Evolutionary conservation across 352 stramenopile genomes (phyloP).

Genomic region (Phytophthora palmivora): DNA sequence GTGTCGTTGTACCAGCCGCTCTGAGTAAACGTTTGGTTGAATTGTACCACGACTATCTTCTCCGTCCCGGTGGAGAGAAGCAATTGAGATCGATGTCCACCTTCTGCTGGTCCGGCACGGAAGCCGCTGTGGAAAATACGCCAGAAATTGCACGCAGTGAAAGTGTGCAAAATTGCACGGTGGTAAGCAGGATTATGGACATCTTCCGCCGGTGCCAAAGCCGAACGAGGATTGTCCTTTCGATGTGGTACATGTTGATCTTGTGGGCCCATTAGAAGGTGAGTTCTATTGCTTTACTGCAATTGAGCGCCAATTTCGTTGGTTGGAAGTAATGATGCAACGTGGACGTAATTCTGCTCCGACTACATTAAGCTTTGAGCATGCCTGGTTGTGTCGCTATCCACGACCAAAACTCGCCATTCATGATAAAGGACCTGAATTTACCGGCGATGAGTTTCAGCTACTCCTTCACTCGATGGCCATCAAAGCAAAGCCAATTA

Average conservation of each 20-base stretch:
- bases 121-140: neutral
- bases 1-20: too few relatives aligned
- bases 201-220: neutral
- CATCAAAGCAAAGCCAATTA: constrained; percentile 14
- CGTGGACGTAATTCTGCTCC: neutral
- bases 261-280: neutral
- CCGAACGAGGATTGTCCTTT: constrained; percentile 9
- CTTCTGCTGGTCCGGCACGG: constrained; percentile 19
- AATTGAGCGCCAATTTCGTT: constrained; percentile 16
- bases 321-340: constrained; percentile 17
- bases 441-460: constrained; percentile 18
- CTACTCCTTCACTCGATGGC: neutral
- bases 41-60: constrained; percentile 14
- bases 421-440: constrained; percentile 14
- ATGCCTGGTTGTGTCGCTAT: constrained; percentile 18
- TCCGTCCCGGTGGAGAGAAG: constrained; percentile 4
- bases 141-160: constrained; percentile 1
- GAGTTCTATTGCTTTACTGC: constrained; percentile 11
- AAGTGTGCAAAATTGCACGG: constrained; percentile 20
- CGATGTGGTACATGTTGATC: constrained; percentile 17
- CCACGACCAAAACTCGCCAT: neutral
- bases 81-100: constrained; percentile 8
- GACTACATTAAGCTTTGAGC: constrained; percentile 15
- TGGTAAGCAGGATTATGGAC: constrained; percentile 15
- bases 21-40: too few relatives aligned